A percentile compares a stretch with the other conserved stretches of the same genome.
Conservation (phyloP, 768 basidiomycete species). For the Vararia minispora region DNA sequence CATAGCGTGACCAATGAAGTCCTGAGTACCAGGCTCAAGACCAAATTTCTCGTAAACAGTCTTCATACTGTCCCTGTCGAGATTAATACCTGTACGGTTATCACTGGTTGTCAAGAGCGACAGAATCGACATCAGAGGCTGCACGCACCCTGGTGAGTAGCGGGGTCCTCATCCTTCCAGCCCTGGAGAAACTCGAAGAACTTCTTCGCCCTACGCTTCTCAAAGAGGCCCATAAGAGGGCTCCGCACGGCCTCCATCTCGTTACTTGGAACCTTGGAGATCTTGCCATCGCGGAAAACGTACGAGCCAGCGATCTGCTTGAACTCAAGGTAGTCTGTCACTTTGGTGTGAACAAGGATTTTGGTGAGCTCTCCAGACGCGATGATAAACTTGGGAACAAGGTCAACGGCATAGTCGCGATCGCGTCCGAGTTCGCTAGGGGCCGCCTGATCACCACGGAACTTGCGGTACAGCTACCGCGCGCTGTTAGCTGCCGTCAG, state of each 20-base stretch:
- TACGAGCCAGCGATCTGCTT: constrained; percentile 99
- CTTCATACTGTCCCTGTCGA: constrained; percentile 90
- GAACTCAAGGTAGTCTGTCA: constrained; percentile 97
- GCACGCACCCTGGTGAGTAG: constrained; percentile 82
- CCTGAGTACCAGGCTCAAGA: constrained; percentile 92
- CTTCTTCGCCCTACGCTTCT: constrained; percentile 96
- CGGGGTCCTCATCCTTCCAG: constrained; percentile 93
- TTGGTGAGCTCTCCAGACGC: constrained; percentile 94
- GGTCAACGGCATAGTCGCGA: constrained; percentile 95
- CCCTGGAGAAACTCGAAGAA: constrained; percentile 96
- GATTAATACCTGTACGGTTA: constrained; percentile 53
- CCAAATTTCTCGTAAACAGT: constrained; percentile 95
- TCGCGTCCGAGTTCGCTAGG: constrained; percentile 88
- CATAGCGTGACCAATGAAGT: constrained; percentile 99
- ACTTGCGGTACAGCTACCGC: constrained; percentile 86
- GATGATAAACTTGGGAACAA: constrained; percentile 99
- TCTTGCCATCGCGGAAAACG: constrained; percentile 92
- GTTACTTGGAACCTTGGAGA: constrained; percentile 95
- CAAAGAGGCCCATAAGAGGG: constrained; percentile 97
- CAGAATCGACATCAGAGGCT: not conserved
- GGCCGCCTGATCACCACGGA: constrained; percentile 64
- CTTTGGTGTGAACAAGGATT: constrained; percentile 98
- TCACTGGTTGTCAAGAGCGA: not conserved
- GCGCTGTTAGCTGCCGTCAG: not conserved
- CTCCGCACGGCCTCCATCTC: constrained; percentile 95